Conservation (phyloP, 1,139 yeast genomes). For the Hansenula sp. region DNA sequence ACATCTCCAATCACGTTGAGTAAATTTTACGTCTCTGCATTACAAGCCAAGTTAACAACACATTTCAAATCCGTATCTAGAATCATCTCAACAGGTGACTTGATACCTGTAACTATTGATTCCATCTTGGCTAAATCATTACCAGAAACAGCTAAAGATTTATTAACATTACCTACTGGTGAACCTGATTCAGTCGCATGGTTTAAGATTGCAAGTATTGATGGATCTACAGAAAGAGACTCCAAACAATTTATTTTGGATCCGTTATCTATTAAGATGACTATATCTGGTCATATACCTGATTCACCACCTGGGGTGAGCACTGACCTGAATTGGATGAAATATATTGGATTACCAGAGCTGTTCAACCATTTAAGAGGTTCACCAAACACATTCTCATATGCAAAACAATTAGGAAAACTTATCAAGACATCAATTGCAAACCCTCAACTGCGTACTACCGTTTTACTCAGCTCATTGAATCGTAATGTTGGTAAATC, state of each 20-base stretch:
- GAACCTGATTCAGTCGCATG: slow-evolving; percentile 77
- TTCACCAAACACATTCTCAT: slow-evolving; percentile 32
- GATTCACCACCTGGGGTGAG: slow-evolving; percentile 10
- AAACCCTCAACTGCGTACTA: slow-evolving; percentile 45
- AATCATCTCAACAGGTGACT: slow-evolving; percentile 56
- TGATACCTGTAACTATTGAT: slow-evolving; percentile 77
- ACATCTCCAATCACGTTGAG: slow-evolving; percentile 72
- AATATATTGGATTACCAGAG: slow-evolving; percentile 37
- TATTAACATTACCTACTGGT: slow-evolving; percentile 44
- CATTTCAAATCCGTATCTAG: slow-evolving; percentile 58
- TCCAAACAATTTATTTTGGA: slow-evolving; percentile 53
- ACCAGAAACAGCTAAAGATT: slow-evolving; percentile 20
- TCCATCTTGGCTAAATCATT: slow-evolving; percentile 60
- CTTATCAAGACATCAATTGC: slow-evolving; percentile 42
- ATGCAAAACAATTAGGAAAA: slow-evolving; percentile 49
- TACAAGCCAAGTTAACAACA: slow-evolving; percentile 57
- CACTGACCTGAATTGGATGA: slow-evolving; percentile 40
- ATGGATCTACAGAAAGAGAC: slow-evolving; percentile 26
- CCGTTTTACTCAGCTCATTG: slow-evolving; percentile 63
- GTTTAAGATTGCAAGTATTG: slow-evolving; percentile 52
- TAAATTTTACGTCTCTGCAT: slow-evolving; percentile 57
- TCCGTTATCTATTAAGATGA: slow-evolving; percentile 35
- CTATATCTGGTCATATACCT: slow-evolving; percentile 37
- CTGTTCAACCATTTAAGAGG: slow-evolving; percentile 29
- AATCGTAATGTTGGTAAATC: slow-evolving; percentile 80